Conservation (phyloP, 768 basidiomycete species). For the Dentipellis sp. region DNA sequence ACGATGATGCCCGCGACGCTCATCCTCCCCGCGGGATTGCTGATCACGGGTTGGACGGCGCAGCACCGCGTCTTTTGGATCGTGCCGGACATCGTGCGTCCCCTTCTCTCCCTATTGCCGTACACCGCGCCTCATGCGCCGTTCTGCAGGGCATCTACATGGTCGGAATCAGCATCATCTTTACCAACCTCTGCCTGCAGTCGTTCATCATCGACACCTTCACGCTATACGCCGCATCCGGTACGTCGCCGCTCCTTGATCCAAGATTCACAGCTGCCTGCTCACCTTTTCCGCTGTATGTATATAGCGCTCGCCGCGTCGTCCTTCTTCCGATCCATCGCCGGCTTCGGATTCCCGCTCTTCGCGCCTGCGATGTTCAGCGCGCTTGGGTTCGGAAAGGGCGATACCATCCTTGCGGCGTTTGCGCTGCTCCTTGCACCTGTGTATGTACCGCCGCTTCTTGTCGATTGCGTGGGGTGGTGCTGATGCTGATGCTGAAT, state of each 20-base stretch:
- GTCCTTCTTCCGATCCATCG: constrained; percentile 49
- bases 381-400: constrained; percentile 59
- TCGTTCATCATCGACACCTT: constrained; percentile 63
- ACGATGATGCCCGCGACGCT: constrained; percentile 50
- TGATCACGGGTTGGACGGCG: constrained; percentile 66
- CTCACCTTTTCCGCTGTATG: not conserved
- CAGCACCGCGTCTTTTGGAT: constrained; percentile 57
- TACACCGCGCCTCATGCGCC: not conserved
- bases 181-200: constrained; percentile 53
- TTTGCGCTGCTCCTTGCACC: constrained; percentile 50
- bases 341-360: constrained; percentile 67
- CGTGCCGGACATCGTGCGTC: constrained; percentile 47
- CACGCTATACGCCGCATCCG: constrained; percentile 58
- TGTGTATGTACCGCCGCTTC: constrained; percentile 20
- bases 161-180: constrained; percentile 47
- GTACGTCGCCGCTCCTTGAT: constrained; percentile 22
- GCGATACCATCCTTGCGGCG: constrained; percentile 53
- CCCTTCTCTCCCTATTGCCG: not conserved
- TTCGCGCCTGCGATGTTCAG: constrained; percentile 64
- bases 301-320: constrained; percentile 48
- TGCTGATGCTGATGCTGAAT: constrained; percentile 6
- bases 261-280: not conserved
- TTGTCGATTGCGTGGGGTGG: constrained; percentile 22
- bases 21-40: constrained; percentile 53
- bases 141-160: constrained; percentile 41